phyloP scores from a whole-genome alignment of 306 rosid species.

The Cyamopsis tetragonoloba region DNA sequence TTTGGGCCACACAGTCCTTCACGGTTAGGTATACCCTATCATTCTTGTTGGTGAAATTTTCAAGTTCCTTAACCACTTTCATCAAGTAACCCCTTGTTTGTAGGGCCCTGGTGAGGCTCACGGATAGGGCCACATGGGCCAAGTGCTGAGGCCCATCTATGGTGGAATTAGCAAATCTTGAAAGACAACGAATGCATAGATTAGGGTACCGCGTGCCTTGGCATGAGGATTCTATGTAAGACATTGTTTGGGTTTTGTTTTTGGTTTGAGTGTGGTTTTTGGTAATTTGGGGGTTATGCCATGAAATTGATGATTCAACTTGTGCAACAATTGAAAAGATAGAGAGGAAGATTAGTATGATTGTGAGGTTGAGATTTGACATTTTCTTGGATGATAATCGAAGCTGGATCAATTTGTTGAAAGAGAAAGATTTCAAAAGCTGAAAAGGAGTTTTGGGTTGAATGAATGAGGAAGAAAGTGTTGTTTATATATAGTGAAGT shows the following conservation, averaged over 20 bases:
- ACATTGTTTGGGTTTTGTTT: not conserved
- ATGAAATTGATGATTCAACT: slow-evolving; percentile 3
- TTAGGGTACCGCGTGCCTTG: slow-evolving; percentile 31
- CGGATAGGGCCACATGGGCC: slow-evolving; percentile 41
- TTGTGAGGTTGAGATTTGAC: slow-evolving; percentile 29
- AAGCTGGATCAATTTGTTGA: not conserved
- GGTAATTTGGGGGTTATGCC: slow-evolving; percentile 10
- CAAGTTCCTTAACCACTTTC: slow-evolving; percentile 33
- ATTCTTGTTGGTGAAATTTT: slow-evolving; percentile 17
- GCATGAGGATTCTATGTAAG: slow-evolving; percentile 45
- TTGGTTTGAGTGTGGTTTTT: no score
- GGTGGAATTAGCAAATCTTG: slow-evolving; percentile 24
- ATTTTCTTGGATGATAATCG: slow-evolving; percentile 4
- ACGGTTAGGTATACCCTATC: slow-evolving; percentile 31
- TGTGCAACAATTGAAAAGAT: slow-evolving; percentile 5
- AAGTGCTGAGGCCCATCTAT: slow-evolving; percentile 37
- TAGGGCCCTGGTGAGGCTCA: slow-evolving; percentile 45
- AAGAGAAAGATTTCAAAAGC: not conserved
- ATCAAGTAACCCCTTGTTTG: slow-evolving; percentile 38
- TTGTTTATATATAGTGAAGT: slow-evolving; percentile 25
- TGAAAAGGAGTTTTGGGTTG: not conserved
- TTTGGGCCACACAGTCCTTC: slow-evolving; percentile 47
- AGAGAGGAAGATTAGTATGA: slow-evolving; percentile 19
- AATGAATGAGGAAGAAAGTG: not conserved
- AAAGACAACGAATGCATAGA: slow-evolving; percentile 44